A percentile compares a stretch with the other conserved stretches of the same genome.
These are phyloP conservation scores for Rutstroemia sp. DNA, from an alignment of 2,329 filamentous ascomycete genomes.

Conservation along the genomic window DNA sequence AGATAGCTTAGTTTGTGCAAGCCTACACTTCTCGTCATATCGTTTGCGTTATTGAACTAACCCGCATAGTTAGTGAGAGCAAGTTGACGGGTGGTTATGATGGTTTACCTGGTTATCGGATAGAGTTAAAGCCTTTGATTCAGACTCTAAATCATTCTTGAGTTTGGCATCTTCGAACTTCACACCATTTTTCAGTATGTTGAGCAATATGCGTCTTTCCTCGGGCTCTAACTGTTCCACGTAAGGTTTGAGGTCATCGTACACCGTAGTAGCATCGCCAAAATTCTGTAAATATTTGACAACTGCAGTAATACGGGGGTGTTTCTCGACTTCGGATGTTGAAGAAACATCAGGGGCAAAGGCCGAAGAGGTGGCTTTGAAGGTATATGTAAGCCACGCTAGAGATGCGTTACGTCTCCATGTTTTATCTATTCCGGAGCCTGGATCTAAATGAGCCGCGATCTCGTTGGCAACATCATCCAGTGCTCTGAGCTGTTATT, in stretches of 20 bases:
- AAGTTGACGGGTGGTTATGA: neutral
- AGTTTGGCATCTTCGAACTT: neutral
- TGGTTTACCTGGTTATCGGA: slow-evolving; percentile 4
- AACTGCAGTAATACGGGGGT: slow-evolving; percentile 13
- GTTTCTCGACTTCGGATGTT: neutral
- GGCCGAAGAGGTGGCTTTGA: slow-evolving; percentile 11
- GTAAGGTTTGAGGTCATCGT: slow-evolving; percentile 25
- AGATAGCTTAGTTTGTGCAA: slow-evolving; percentile 25
- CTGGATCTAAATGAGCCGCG: slow-evolving; percentile 25
- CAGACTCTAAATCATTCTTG: neutral
- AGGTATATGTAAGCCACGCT: slow-evolving; percentile 22
- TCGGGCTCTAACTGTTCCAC: slow-evolving; percentile 17
- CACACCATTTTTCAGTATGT: slow-evolving; percentile 8
- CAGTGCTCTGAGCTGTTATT: neutral
- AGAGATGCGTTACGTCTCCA: slow-evolving; percentile 30
- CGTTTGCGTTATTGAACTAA: slow-evolving; percentile 5
- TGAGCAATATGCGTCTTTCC: slow-evolving; percentile 17
- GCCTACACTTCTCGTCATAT: slow-evolving; percentile 23
- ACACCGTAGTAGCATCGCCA: slow-evolving; percentile 26
- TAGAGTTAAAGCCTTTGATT: neutral
- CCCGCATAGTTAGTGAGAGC: neutral
- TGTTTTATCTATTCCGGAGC: slow-evolving; percentile 28
- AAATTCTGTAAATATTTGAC: slow-evolving; percentile 25
- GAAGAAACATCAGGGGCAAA: slow-evolving; percentile 4
- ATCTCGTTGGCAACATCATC: slow-evolving; percentile 20